phyloP scores from a whole-genome alignment of 192 early-diverging fungal species.

The Phlyctochytrium arcticum region DNA sequence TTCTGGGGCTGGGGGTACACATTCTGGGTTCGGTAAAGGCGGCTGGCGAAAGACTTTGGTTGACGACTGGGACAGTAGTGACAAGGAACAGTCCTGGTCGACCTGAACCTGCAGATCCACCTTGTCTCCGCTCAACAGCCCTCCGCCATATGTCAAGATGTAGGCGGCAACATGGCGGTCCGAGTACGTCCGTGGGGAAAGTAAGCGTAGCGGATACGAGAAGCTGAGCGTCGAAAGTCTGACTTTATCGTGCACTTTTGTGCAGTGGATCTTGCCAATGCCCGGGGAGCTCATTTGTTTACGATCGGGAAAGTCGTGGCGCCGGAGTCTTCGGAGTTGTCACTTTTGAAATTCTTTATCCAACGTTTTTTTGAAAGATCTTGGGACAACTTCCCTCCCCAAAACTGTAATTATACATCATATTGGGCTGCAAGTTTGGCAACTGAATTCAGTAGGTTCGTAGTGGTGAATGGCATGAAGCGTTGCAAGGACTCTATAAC shows the following conservation, averaged over 20 bases:
- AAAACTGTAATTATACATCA: no score
- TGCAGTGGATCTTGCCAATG: neutral
- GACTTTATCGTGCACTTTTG: neutral
- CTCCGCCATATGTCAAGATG: constrained; percentile 74
- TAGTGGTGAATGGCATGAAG: no score
- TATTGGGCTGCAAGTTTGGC: no score
- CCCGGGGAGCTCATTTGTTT: no score
- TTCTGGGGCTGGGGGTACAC: no score
- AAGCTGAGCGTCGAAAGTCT: constrained; percentile 17
- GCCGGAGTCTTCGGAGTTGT: no score
- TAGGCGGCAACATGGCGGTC: constrained; percentile 54
- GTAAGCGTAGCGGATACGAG: constrained; percentile 55
- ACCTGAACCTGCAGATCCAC: constrained; percentile 53
- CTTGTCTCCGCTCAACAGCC: constrained; percentile 67
- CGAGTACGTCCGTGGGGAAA: constrained; percentile 44
- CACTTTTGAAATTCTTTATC: no score
- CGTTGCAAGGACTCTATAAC: no score
- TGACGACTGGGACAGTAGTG: constrained; percentile 75
- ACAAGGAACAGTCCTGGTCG: constrained; percentile 44
- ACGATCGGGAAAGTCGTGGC: no score
- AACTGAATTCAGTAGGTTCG: no score
- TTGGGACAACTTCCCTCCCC: no score
- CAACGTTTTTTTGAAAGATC: no score
- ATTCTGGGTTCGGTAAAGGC: neutral
- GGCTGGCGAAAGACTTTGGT: constrained; percentile 78